These are phyloP conservation scores for Thielaviopsis punctulata DNA, from an alignment of 2,329 filamentous ascomycete species.

Conservation along the genomic window DNA sequence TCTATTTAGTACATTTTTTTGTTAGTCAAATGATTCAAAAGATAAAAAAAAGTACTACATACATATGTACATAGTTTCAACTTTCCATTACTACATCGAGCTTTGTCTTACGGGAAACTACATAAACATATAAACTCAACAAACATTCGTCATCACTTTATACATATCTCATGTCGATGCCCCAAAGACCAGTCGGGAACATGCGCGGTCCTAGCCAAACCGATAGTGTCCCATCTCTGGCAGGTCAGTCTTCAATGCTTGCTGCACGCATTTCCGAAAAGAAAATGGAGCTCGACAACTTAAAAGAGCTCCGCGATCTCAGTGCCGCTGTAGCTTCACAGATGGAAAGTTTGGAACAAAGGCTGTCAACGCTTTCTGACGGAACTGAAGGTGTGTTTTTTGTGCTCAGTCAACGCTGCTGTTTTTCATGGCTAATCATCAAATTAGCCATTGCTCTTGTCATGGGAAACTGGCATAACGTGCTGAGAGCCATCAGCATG, in stretches of 20 bases:
- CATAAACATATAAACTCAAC: not conserved
- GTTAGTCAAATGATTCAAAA: no score
- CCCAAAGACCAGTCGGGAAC: conserved; percentile 26
- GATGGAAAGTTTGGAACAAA: conserved; percentile 68
- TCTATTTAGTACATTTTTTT: no score
- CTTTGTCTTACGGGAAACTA: not conserved
- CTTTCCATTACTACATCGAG: not conserved
- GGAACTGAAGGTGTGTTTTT: conserved; percentile 53
- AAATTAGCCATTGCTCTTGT: conserved; percentile 41
- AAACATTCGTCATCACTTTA: not conserved
- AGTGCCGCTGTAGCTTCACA: conserved; percentile 63
- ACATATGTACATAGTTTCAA: not conserved
- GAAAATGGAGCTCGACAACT: conserved; percentile 62
- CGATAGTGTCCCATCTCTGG: conserved; percentile 23
- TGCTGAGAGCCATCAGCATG: conserved; percentile 72
- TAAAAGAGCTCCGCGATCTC: conserved; percentile 61
- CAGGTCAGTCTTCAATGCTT: conserved; percentile 51
- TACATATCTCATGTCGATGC: conserved; percentile 4
- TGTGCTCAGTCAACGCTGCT: not conserved
- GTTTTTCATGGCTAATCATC: conserved; percentile 1
- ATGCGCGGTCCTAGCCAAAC: conserved; percentile 41
- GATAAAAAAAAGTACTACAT: no score
- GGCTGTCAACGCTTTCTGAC: conserved; percentile 58
- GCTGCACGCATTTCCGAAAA: conserved; percentile 70
- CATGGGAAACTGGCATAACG: conserved; percentile 74